Percentiles rank a stretch among this genome's conserved stretches.
Conservation (phyloP, 768 basidiomycete genomes). For the Collybia nuda region DNA sequence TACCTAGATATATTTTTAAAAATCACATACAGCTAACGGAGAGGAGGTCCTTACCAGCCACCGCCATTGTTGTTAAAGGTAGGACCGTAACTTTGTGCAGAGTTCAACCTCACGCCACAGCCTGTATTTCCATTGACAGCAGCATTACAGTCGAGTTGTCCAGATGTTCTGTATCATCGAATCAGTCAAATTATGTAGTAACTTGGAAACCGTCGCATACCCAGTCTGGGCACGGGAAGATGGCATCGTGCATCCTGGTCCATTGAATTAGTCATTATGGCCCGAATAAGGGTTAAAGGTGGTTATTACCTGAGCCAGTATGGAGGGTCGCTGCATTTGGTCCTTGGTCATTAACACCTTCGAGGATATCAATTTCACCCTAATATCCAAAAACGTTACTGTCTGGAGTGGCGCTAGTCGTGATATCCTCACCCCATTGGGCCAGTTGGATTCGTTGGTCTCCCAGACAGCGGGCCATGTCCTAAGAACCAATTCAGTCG, state of each 20-base stretch:
- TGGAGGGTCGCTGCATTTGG: constrained; percentile 37
- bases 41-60: constrained; percentile 46
- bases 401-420: too few relatives aligned
- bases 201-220: constrained; percentile 31
- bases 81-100: constrained; percentile 52
- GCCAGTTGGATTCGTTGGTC: constrained; percentile 54
- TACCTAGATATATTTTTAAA: constrained; percentile 36
- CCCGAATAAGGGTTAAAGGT: constrained; percentile 40
- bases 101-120: constrained; percentile 48
- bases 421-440: constrained; percentile 27
- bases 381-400: neutral
- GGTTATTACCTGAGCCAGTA: constrained; percentile 29
- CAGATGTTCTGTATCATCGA: constrained; percentile 27
- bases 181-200: constrained; percentile 24
- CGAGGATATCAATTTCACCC: constrained; percentile 30
- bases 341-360: constrained; percentile 38
- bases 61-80: constrained; percentile 59
- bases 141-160: constrained; percentile 47
- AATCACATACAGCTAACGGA: neutral
- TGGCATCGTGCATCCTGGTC: constrained; percentile 58
- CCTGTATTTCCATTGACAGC: constrained; percentile 50
- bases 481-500: constrained; percentile 12
- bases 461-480: constrained; percentile 53
- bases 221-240: constrained; percentile 42
- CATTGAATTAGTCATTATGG: constrained; percentile 12